Percentiles rank a stretch among this genome's conserved stretches.
These are phyloP conservation scores for Larix kaempferi DNA, from an alignment of 75 land plant species.

Conservation along the genomic window DNA sequence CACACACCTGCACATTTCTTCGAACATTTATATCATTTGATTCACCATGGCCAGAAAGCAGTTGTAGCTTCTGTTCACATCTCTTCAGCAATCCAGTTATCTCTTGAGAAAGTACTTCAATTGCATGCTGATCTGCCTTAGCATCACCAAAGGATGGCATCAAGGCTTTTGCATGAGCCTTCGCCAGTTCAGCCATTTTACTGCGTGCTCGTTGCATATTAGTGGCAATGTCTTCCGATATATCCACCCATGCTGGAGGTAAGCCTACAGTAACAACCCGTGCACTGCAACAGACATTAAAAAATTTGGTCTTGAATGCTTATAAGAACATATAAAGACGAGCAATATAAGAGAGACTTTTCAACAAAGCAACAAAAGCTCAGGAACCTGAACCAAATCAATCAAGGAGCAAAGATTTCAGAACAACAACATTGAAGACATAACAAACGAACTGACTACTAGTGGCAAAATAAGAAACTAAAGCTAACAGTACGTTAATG, in stretches of 20 bases:
- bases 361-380: neutral
- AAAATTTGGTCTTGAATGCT: neutral
- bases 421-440: neutral
- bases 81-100: constrained; percentile 74
- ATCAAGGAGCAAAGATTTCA: neutral
- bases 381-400: neutral
- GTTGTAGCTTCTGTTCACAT: constrained; percentile 82
- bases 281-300: constrained; percentile 38
- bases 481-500: neutral
- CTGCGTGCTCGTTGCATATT: constrained; percentile 68
- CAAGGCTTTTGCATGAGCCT: constrained; percentile 83
- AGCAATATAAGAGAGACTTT: neutral
- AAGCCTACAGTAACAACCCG: constrained; percentile 72
- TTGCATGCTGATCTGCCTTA: constrained; percentile 68
- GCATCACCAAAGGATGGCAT: constrained; percentile 91
- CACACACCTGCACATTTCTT: constrained; percentile 94
- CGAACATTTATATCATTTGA: constrained; percentile 87
- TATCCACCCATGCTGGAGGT: constrained; percentile 98
- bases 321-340: neutral
- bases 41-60: constrained; percentile 62
- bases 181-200: constrained; percentile 80
- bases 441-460: too few species aligned
- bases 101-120: constrained; percentile 82
- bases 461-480: neutral
- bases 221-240: constrained; percentile 80